A percentile compares a stretch with the other conserved stretches of the same genome.
Evolutionary conservation across 805 yeast genomes (phyloP).

Genomic region (Monosporozyma siamensis): DNA sequence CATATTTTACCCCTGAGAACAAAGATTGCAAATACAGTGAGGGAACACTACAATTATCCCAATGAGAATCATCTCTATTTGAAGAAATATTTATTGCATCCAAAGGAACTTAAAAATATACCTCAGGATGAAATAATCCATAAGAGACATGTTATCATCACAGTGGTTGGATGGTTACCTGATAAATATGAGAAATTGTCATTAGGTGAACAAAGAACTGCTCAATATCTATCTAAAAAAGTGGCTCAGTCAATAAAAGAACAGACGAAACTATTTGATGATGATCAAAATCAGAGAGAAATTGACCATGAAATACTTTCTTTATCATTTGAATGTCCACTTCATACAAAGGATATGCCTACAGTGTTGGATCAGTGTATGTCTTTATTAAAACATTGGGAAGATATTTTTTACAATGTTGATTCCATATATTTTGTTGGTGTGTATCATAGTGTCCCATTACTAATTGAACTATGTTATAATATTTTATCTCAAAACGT

Average conservation of each 20-base stretch:
- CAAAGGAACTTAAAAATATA: not conserved
- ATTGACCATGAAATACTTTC: conserved; percentile 14
- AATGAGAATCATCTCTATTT: conserved; percentile 32
- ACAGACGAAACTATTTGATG: conserved; percentile 12
- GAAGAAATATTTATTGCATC: conserved; percentile 10
- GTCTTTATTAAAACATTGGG: conserved; percentile 42
- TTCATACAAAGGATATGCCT: conserved; percentile 20
- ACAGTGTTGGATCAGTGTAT: conserved; percentile 36
- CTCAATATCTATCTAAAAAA: conserved; percentile 22
- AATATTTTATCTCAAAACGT: conserved; percentile 31
- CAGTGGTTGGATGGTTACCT: conserved; percentile 27
- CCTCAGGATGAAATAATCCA: conserved; percentile 4
- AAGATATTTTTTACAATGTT: conserved; percentile 37
- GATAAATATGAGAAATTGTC: conserved; percentile 26
- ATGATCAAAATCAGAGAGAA: not conserved
- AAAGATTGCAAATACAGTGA: conserved; percentile 29
- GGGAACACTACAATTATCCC: conserved; percentile 32
- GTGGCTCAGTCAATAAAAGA: conserved; percentile 26
- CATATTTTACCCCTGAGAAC: conserved; percentile 30
- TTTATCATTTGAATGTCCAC: conserved; percentile 31
- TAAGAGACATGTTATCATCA: conserved; percentile 23
- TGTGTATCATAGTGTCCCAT: conserved; percentile 46
- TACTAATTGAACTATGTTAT: conserved; percentile 40
- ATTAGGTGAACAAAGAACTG: conserved; percentile 21
- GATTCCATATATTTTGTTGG: conserved; percentile 43